Evolutionary conservation across 1,284 basidiomycete genomes (phyloP).

Genomic region (Agaricales sp.): DNA sequence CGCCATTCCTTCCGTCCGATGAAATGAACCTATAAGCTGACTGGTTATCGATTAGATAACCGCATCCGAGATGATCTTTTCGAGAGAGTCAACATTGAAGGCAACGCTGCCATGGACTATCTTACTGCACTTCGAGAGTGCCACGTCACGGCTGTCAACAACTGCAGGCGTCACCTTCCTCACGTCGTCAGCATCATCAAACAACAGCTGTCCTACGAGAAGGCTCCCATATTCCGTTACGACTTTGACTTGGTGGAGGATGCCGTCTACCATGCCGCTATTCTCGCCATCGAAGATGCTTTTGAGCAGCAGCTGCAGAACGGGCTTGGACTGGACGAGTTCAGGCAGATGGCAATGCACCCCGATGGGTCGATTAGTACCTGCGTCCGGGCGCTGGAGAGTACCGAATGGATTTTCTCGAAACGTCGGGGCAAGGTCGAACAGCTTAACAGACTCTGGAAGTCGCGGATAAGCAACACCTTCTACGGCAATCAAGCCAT

Average conservation of each 20-base stretch:
- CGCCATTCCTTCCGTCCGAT: no score
- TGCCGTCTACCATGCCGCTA: background rate
- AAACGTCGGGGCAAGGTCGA: background rate
- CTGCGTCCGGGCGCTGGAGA: background rate
- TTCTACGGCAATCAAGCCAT: background rate
- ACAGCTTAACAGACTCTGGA: background rate
- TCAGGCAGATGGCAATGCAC: no score
- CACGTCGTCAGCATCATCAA: background rate
- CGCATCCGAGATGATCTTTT: background rate
- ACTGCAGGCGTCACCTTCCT: background rate
- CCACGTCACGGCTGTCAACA: background rate
- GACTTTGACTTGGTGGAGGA: background rate
- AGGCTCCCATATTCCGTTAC: background rate
- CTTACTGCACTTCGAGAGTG: background rate
- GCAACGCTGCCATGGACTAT: background rate
- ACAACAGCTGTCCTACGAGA: background rate
- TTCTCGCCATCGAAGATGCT: background rate
- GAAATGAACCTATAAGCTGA: background rate
- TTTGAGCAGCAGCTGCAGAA: background rate
- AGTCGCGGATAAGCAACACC: no score
- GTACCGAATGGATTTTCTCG: background rate
- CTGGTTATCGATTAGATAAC: background rate
- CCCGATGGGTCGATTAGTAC: background rate
- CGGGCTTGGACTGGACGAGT: no score
- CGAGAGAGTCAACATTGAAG: background rate